A percentile compares a stretch with the other conserved stretches of the same genome.
phyloP scores from a whole-genome alignment of 257 asterid species.

The Solanum ossicruentum region DNA sequence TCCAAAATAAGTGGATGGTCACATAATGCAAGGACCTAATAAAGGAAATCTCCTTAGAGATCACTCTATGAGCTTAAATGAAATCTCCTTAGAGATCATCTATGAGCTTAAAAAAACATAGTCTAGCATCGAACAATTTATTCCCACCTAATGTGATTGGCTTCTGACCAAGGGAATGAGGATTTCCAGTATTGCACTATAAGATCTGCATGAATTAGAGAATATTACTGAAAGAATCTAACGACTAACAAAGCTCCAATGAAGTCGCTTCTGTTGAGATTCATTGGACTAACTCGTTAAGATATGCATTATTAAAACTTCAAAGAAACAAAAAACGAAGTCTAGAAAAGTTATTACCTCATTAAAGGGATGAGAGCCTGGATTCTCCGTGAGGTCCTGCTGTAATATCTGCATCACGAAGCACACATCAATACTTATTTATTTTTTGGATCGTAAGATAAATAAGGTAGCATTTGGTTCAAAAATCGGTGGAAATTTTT shows the following conservation, averaged over 20 bases:
- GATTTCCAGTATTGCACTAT: conserved; percentile 92
- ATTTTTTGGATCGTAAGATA: neutral
- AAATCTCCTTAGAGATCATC: too few relatives aligned
- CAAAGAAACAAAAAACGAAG: neutral
- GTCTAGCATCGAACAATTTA: neutral
- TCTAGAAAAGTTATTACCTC: conserved; percentile 22
- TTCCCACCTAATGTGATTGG: conserved; percentile 63
- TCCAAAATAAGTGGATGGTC: conserved; percentile 87
- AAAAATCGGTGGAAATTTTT: neutral
- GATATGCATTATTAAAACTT: neutral
- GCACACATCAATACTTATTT: neutral
- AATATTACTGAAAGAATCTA: neutral
- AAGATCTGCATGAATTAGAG: conserved; percentile 38
- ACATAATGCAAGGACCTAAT: conserved; percentile 88
- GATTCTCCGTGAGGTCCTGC: conserved; percentile 30
- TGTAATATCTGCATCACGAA: conserved; percentile 24
- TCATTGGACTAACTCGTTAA: neutral
- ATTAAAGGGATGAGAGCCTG: conserved; percentile 38
- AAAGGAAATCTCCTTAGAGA: neutral
- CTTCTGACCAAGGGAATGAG: conserved; percentile 87
- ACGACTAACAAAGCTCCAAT: neutral
- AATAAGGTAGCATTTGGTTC: neutral
- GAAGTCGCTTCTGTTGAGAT: neutral
- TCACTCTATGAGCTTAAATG: neutral
- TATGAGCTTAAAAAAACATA: neutral